A percentile compares a stretch with the other conserved stretches of the same genome.
Conservation (phyloP, 139 green algal species). For the Volvox africanus region DNA sequence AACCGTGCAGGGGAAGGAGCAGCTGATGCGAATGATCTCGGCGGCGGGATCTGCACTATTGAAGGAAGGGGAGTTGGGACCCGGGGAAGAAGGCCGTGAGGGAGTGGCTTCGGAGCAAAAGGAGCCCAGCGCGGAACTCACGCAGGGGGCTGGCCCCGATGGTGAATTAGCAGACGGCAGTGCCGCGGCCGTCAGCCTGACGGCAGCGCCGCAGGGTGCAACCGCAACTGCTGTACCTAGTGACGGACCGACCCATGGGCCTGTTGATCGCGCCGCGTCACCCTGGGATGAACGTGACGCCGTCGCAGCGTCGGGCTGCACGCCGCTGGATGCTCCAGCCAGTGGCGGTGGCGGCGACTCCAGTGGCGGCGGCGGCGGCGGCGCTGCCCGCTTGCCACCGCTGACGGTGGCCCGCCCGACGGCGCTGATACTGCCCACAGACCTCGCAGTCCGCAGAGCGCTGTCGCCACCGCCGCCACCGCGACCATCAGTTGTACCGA, state of each 20-base stretch:
- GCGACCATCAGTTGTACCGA: background rate
- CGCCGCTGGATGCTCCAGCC: background rate
- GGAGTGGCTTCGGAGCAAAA: background rate
- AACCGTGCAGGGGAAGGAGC: slow-evolving; percentile 31
- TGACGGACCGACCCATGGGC: too few species aligned
- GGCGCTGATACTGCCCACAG: background rate
- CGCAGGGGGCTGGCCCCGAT: too few species aligned
- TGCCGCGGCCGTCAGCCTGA: too few species aligned
- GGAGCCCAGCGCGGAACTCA: too few species aligned
- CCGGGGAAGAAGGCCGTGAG: background rate
- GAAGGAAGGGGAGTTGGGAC: background rate
- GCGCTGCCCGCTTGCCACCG: background rate
- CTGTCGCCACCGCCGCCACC: background rate
- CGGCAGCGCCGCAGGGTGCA: too few species aligned
- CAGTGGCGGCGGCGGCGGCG: background rate
- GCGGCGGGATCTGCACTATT: background rate
- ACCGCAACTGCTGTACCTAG: too few species aligned
- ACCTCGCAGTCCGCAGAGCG: background rate
- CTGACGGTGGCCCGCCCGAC: background rate
- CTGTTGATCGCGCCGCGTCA: too few species aligned
- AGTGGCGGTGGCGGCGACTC: background rate
- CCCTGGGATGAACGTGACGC: background rate
- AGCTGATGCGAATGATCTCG: slow-evolving; percentile 16
- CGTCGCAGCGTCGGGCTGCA: background rate
- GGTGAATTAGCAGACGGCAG: too few species aligned